phyloP scores from a whole-genome alignment of 495 filamentous ascomycete genomes.

The Monascus purpureus region DNA sequence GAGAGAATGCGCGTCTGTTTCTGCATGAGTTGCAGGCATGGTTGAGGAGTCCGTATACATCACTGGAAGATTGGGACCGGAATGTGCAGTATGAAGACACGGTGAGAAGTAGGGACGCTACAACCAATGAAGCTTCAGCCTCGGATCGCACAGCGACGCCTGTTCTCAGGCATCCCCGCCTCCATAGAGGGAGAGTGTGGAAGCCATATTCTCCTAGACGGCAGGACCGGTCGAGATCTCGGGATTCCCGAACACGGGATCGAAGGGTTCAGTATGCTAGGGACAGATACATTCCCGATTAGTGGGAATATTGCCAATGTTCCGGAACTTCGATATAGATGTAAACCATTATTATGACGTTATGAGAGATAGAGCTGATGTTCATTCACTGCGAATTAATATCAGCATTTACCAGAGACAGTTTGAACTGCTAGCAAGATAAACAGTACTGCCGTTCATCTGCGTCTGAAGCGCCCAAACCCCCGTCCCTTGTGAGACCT shows the following conservation, averaged over 20 bases:
- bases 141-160: constrained; percentile 13
- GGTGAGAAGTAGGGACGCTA: background rate
- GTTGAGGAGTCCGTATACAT: constrained; percentile 62
- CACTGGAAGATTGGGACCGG: constrained; percentile 65
- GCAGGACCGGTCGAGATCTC: constrained; percentile 5
- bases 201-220: constrained; percentile 8
- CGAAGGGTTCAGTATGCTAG: constrained; percentile 17
- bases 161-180: constrained; percentile 3
- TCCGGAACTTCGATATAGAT: background rate
- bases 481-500: constrained; percentile 26
- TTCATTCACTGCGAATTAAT: too few species aligned
- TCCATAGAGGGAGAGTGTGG: constrained; percentile 11
- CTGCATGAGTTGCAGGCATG: constrained; percentile 73
- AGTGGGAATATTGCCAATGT: constrained; percentile 1
- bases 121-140: background rate
- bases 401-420: too few species aligned
- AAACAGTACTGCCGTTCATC: constrained; percentile 8
- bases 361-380: constrained; percentile 7
- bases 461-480: constrained; percentile 30
- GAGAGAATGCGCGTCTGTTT: constrained; percentile 64
- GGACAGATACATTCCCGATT: constrained; percentile 29
- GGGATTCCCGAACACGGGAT: constrained; percentile 10
- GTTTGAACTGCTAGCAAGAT: background rate
- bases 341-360: constrained; percentile 1
- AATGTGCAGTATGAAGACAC: constrained; percentile 54